A percentile compares a stretch with the other conserved stretches of the same genome.
Evolutionary conservation across 2,329 filamentous ascomycete genomes (phyloP).

Genomic region (Monilinia fructigena): DNA sequence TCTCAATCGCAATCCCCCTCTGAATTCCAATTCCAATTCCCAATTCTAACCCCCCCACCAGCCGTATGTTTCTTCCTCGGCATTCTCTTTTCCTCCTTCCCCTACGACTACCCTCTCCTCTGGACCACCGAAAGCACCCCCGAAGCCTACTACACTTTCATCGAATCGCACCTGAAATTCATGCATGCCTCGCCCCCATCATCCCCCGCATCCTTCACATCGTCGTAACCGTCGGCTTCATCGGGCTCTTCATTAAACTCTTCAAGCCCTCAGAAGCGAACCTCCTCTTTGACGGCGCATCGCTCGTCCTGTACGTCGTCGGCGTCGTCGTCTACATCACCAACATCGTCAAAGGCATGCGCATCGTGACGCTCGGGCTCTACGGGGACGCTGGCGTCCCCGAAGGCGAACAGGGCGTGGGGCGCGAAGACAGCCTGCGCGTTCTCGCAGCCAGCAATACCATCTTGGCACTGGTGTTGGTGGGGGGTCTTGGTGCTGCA

Average conservation of each 20-base stretch:
- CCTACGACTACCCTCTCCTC: conserved; percentile 84
- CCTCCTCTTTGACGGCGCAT: conserved; percentile 85
- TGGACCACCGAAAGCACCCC: conserved; percentile 68
- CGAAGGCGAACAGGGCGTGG: conserved; percentile 65
- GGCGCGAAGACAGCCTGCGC: conserved; percentile 83
- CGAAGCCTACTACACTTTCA: conserved; percentile 72
- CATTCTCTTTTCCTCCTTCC: conserved; percentile 71
- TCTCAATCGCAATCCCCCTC: too few species aligned
- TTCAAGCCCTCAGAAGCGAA: conserved; percentile 93
- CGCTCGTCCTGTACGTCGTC: conserved; percentile 72
- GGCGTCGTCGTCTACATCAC: conserved; percentile 90
- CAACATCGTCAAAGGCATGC: conserved; percentile 93
- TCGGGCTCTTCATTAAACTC: conserved; percentile 89
- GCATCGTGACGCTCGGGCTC: conserved; percentile 72
- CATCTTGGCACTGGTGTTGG: conserved; percentile 86
- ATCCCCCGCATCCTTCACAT: conserved; percentile 94
- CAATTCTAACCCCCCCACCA: conserved; percentile 41
- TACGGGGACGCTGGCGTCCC: conserved; percentile 45
- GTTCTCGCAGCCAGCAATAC: conserved; percentile 94
- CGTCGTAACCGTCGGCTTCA: conserved; percentile 80
- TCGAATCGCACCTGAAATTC: conserved; percentile 88
- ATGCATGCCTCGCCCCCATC: conserved; percentile 85
- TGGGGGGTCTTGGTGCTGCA: conserved; percentile 92
- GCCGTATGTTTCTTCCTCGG: conserved; percentile 97
- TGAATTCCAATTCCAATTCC: not conserved